Evolutionary conservation across 805 yeast genomes (phyloP).

Genomic region (Clavispora fructus): DNA sequence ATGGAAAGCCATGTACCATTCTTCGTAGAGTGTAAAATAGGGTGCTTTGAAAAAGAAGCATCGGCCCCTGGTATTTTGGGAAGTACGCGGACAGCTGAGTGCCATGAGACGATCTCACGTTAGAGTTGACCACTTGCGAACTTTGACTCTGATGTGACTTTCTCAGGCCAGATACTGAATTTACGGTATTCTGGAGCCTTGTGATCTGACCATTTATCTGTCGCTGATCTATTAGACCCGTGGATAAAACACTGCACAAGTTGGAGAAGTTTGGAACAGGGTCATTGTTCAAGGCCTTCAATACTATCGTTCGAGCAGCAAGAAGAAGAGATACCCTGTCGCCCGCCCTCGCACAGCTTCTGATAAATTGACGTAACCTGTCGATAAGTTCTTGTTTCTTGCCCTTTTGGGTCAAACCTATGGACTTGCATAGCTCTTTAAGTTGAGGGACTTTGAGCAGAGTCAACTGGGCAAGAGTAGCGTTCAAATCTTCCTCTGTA

Average conservation of each 20-base stretch:
- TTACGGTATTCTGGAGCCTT: background rate
- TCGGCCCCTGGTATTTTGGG: slow-evolving; percentile 25
- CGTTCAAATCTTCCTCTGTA: slow-evolving; percentile 11
- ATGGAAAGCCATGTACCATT: slow-evolving; percentile 45
- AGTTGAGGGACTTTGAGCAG: slow-evolving; percentile 47
- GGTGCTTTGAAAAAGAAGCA: slow-evolving; percentile 45
- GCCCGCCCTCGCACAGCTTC: slow-evolving; percentile 31
- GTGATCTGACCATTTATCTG: background rate
- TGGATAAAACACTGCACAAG: slow-evolving; percentile 22
- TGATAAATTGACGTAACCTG: slow-evolving; percentile 44
- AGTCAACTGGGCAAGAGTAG: slow-evolving; percentile 25
- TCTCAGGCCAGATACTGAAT: background rate
- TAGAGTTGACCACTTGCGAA: background rate
- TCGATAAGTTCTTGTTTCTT: slow-evolving; percentile 57
- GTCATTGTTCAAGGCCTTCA: slow-evolving; percentile 28
- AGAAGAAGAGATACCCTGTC: slow-evolving; percentile 18
- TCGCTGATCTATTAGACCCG: slow-evolving; percentile 15
- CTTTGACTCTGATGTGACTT: background rate
- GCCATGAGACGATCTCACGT: background rate
- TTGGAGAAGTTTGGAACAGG: slow-evolving; percentile 33
- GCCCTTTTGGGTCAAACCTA: slow-evolving; percentile 50
- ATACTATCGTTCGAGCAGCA: slow-evolving; percentile 41
- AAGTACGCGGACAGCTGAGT: background rate
- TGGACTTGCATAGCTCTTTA: slow-evolving; percentile 46
- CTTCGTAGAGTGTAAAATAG: slow-evolving; percentile 52